A percentile compares a stretch with the other conserved stretches of the same genome.
Evolutionary conservation across 441 rosid species (phyloP).

Genomic region (Eugenia klotzschiana): DNA sequence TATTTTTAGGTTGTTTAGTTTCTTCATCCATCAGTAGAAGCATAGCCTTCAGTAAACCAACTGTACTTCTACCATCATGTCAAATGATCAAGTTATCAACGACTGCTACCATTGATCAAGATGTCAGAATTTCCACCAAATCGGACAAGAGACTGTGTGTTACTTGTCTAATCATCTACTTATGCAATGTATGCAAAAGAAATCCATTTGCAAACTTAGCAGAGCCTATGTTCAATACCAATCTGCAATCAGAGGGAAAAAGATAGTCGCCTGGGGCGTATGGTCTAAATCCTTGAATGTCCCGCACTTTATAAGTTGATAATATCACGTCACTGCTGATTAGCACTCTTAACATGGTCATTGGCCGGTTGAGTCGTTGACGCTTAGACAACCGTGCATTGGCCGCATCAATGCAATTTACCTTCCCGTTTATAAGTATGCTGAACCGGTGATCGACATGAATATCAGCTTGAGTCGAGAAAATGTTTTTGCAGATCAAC

Average conservation of each 20-base stretch:
- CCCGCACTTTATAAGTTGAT: neutral
- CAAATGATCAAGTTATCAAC: neutral
- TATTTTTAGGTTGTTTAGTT: neutral
- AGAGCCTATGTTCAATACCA: neutral
- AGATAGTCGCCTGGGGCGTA: neutral
- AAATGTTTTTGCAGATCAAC: neutral
- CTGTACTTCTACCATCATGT: neutral
- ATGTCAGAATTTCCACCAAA: neutral
- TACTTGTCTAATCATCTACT: neutral
- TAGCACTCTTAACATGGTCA: neutral
- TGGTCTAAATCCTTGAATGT: neutral
- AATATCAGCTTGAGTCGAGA: neutral
- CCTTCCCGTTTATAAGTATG: neutral
- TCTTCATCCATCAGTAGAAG: neutral
- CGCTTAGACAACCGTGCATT: neutral
- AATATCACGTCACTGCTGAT: neutral
- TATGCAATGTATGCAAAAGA: neutral
- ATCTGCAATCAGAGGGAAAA: neutral
- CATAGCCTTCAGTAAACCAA: neutral
- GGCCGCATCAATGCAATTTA: neutral
- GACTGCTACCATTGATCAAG: neutral
- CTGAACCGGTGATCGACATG: neutral
- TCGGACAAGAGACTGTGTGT: neutral
- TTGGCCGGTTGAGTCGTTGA: neutral
- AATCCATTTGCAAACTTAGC: neutral